Base-by-base conservation (phyloP, 164 flowering plant genomes). In the Chimonanthus praecox region DNA sequence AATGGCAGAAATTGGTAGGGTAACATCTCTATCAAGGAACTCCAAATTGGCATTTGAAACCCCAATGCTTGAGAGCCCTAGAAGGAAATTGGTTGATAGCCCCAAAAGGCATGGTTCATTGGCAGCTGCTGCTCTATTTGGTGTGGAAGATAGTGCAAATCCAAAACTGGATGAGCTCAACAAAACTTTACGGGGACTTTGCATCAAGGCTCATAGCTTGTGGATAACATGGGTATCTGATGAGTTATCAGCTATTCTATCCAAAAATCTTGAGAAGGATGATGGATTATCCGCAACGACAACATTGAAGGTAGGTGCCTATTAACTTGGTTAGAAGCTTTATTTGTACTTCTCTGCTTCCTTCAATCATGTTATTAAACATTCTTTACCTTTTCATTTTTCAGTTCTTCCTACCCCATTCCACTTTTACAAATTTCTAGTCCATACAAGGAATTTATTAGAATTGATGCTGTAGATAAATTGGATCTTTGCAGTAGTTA, bases 151-250 rank as follows among this genome's bases (percentile, higher is more conserved):
- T 73, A 86, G 72, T 71, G 75, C 87, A 70, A 89, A 89, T 83
- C 88, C 94, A 51, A 89, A 87, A 74, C 89, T 92, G 45, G 92
- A 89, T 71, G 91, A 89, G 75, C 84, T 96, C 64, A 77, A 60
- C 70, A 82, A 65, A 75, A 74, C 66, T 68, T 83, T 83, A 4
- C 82, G 87, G 77, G 98, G 90, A 75, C 90, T 94, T 63, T 88
- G 91, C 77, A 84, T 92, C 61, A 84, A 78, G 84, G 96, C 99
- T 75, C 89, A 96, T 66, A 77, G 77, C 66, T 83, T 95, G 83
- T 96, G 99, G 99, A 94, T 94, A 75, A 80, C 85, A 50, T 96
- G 97, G 97, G 85, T 94, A 11, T 86, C 94, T 11, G 78, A 83
- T 81, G 97, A 94, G 84, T 89, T 96, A 69, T 85, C 95, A 64